These are phyloP conservation scores for Geotrichum cucujoidarum DNA, from an alignment of 1,139 yeast species.

Conservation along the genomic window DNA sequence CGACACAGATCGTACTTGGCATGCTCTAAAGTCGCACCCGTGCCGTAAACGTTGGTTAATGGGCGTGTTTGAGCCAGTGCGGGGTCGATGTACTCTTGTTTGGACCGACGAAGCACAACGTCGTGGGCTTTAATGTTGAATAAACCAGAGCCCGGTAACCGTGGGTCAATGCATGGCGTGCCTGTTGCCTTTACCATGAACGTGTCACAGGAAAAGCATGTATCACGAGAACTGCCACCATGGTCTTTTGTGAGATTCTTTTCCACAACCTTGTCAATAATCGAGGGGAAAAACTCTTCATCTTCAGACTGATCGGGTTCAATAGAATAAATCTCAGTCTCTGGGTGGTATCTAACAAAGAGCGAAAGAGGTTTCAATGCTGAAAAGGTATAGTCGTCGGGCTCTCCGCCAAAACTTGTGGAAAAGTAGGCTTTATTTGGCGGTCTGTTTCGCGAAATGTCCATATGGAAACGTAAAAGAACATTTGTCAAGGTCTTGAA, in stretches of 20 bases:
- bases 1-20: conserved; percentile 75
- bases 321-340: conserved; percentile 51
- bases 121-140: conserved; percentile 93
- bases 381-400: conserved; percentile 35
- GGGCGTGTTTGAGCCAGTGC: conserved; percentile 60
- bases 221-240: no score
- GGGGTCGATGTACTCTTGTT: conserved; percentile 57
- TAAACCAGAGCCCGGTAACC: conserved; percentile 85
- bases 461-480: conserved; percentile 65
- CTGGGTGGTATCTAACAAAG: conserved; percentile 39
- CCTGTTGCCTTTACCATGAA: no score
- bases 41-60: conserved; percentile 56
- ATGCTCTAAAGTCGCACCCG: conserved; percentile 70
- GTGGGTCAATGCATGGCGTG: conserved; percentile 65
- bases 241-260: conserved; percentile 66
- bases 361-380: conserved; percentile 43
- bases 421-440: conserved; percentile 45
- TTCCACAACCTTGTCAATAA: conserved; percentile 76
- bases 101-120: conserved; percentile 77
- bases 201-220: no score
- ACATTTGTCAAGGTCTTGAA: conserved; percentile 84
- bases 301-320: conserved; percentile 69
- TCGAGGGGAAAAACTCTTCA: conserved; percentile 64
- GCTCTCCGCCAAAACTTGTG: conserved; percentile 37
- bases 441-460: conserved; percentile 58